phyloP scores from a whole-genome alignment of 163 green algal genomes.

The Scenedesmus sp. region DNA sequence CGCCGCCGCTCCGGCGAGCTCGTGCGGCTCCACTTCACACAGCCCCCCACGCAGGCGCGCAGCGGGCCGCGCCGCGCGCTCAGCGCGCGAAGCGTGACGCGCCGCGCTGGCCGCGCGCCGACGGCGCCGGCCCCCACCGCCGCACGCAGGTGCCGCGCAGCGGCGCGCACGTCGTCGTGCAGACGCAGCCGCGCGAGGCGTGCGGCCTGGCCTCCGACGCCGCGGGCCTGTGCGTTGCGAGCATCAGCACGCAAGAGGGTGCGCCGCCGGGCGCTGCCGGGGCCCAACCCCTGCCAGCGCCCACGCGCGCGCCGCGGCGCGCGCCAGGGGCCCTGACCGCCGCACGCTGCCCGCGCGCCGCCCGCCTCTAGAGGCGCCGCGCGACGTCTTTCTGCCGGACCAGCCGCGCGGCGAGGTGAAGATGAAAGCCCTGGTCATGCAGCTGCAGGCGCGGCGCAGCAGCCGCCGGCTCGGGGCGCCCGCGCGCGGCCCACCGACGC shows the following conservation, averaged over 20 bases:
- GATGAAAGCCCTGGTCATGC: constrained; percentile 29
- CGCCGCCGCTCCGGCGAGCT: constrained; percentile 13
- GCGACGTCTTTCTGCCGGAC: not conserved
- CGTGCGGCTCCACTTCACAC: constrained; percentile 5
- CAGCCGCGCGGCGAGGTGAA: constrained; percentile 15
- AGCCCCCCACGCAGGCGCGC: not conserved
- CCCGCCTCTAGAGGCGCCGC: constrained; percentile 12
- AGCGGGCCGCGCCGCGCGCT: not conserved
- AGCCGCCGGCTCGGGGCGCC: too few relatives aligned
- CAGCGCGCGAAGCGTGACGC: too few relatives aligned
- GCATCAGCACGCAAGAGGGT: constrained; percentile 38
- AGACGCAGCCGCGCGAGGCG: not conserved
- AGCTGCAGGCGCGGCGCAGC: constrained; percentile 18
- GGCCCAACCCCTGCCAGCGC: too few relatives aligned
- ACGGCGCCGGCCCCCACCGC: too few relatives aligned
- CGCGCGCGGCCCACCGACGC: too few relatives aligned
- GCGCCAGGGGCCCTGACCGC: too few relatives aligned
- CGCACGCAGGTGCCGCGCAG: constrained; percentile 17
- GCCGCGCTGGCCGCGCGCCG: too few relatives aligned
- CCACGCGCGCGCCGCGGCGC: too few relatives aligned
- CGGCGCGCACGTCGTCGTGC: constrained; percentile 24
- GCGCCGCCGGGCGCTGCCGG: too few relatives aligned
- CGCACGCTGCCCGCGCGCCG: too few relatives aligned
- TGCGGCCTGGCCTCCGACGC: not conserved
- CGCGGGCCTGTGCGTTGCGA: constrained; percentile 17